Evolutionary conservation across 73 alveolate species (phyloP).

Genomic region (Breviolum minutum): DNA sequence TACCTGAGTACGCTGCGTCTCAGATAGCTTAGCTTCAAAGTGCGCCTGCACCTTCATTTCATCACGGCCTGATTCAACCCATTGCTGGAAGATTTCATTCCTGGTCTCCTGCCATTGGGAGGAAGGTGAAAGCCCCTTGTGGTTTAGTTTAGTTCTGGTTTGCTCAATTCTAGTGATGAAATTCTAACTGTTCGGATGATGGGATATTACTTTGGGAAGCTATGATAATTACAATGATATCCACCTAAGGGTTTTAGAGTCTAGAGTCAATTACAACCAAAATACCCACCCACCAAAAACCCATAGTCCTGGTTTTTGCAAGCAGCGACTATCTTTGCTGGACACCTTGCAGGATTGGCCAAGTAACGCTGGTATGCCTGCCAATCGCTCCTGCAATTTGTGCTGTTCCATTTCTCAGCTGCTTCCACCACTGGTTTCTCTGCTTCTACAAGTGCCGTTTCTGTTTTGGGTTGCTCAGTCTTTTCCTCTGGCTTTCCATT

Average conservation of each 20-base stretch:
- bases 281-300: background rate
- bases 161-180: background rate
- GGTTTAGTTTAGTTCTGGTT: background rate
- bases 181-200: background rate
- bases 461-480: background rate
- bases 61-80: background rate
- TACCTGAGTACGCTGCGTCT: background rate
- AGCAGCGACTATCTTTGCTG: background rate
- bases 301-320: background rate
- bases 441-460: background rate
- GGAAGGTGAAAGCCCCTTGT: background rate
- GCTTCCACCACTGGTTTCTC: background rate
- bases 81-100: background rate
- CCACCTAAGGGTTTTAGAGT: background rate
- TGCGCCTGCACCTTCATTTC: background rate
- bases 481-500: background rate
- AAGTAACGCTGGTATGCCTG: background rate
- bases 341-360: background rate
- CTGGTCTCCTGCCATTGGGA: background rate
- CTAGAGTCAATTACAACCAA: background rate
- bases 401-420: background rate
- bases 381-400: background rate
- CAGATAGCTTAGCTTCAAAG: background rate
- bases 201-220: background rate
- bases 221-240: background rate